Base-by-base conservation (phyloP, 2,329 filamentous ascomycete species). In the Phaeosphaeriaceae sp. region DNA sequence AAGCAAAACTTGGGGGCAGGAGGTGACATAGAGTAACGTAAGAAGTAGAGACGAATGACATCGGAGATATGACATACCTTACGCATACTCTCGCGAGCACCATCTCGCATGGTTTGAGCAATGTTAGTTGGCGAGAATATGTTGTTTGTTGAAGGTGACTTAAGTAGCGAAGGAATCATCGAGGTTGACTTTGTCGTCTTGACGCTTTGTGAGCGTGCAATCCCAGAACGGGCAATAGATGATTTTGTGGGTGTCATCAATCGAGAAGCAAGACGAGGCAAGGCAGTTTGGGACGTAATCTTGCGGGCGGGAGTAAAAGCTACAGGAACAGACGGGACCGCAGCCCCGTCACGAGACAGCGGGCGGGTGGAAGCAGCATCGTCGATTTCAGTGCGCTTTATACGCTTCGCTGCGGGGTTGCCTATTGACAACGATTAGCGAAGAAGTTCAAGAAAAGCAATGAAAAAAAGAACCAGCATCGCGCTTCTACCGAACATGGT, bases 191-290 rank as follows among this genome's bases (percentile, higher is more conserved):
- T 78, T 18, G 64, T 52, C 7, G 69, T 64, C 60, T 80, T 82
- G 36, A 82, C 75, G 58, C 79, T 85, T 46, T 80, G 74, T 38
- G 81, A 75, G 35, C 87, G 85, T 28, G 23, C 23, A 26, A 11
- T 26, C 23, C 23, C 23, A 26, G 23, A 7, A 11, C 23, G 23
- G 11, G 86, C 83, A 42, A 89, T 72, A 1, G 89, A 90, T 6
- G 90, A 79, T 70, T 90, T 91, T 7, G 89, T 94, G 0, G 92
- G 91, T 5, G 90, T 95, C 72, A 87, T 83, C 23, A 93, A 77
- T 23, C 69, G 63, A 28, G 70, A 63, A n/a, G 66, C 50, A 79
- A 85, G 53, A 79, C 77, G 51, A 79, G 74, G 53, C 35, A 82
- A 79, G 23, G 66, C 67, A 7, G 81, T 66, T 38, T 64, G 60